A percentile compares a stretch with the other conserved stretches of the same genome.
These are phyloP conservation scores for Comarum palustre DNA, from an alignment of 306 rosid species.

Conservation along the genomic window DNA sequence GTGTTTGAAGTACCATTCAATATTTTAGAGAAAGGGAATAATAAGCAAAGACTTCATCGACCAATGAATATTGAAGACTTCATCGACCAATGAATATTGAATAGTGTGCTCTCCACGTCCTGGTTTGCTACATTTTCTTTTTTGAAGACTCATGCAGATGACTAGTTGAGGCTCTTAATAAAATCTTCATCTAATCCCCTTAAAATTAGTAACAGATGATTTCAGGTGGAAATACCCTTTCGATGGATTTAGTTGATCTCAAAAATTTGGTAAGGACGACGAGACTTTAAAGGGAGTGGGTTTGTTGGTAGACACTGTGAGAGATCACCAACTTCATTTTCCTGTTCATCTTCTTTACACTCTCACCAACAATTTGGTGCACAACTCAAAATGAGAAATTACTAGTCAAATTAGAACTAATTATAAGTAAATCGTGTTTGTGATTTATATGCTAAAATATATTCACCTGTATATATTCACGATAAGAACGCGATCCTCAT, in stretches of 20 bases:
- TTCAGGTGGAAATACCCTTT: constrained; percentile 34
- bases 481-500: too few relatives aligned
- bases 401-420: too few relatives aligned
- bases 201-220: constrained; percentile 1
- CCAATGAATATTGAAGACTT: too few relatives aligned
- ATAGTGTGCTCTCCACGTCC: constrained; percentile 43
- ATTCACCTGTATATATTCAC: too few relatives aligned
- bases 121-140: background rate
- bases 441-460: too few relatives aligned
- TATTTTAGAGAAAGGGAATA: background rate
- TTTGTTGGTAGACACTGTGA: constrained; percentile 40
- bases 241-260: constrained; percentile 33
- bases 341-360: constrained; percentile 54
- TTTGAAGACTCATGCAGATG: background rate
- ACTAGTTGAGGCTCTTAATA: background rate
- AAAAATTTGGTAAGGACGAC: constrained; percentile 14
- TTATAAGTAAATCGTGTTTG: background rate
- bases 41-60: background rate
- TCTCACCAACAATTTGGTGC: background rate
- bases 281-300: constrained; percentile 33
- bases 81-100: background rate
- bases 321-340: constrained; percentile 53
- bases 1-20: constrained; percentile 5
- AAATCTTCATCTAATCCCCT: constrained; percentile 1
- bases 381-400: background rate